Conservation (phyloP, 2,329 filamentous ascomycete species). For the Hypoxylon sp. region DNA sequence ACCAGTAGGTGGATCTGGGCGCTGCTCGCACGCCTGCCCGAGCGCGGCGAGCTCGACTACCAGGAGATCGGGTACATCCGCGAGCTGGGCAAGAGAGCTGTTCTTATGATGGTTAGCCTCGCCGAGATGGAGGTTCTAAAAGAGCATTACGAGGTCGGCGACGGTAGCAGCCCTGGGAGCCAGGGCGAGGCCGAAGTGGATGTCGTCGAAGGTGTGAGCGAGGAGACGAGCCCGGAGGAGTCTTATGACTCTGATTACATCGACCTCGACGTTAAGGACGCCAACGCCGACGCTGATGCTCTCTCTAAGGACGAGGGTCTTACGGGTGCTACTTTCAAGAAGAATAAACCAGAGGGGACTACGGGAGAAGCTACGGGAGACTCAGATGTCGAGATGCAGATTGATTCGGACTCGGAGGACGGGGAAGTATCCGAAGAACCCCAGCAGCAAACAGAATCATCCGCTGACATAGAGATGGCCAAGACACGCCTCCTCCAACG, state of each 20-base stretch:
- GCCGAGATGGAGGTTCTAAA: constrained; percentile 67
- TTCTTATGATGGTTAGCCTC: constrained; percentile 70
- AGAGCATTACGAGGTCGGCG: constrained; percentile 59
- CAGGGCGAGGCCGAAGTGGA: constrained; percentile 57
- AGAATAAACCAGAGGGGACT: background rate
- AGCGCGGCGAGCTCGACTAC: constrained; percentile 80
- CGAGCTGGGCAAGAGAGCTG: constrained; percentile 84
- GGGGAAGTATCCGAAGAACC: constrained; percentile 57
- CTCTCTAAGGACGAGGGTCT: constrained; percentile 17
- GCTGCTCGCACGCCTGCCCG: constrained; percentile 80
- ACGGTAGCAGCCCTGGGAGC: constrained; percentile 47
- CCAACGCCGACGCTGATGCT: constrained; percentile 54
- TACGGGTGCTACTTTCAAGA: background rate
- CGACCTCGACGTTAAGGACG: constrained; percentile 55
- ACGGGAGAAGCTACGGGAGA: constrained; percentile 56
- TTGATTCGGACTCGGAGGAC: constrained; percentile 54
- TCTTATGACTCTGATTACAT: constrained; percentile 55
- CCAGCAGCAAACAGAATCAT: constrained; percentile 49
- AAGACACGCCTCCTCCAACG: constrained; percentile 65
- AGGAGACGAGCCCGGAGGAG: constrained; percentile 56
- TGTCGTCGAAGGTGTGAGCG: constrained; percentile 63
- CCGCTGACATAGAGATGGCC: constrained; percentile 63
- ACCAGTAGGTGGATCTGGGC: constrained; percentile 91
- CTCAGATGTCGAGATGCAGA: constrained; percentile 55
- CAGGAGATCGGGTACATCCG: constrained; percentile 82